Evolutionary conservation across 805 yeast species (phyloP), one percentile per base, ranked within the genome.

Genomic region (Kuraishia ogatae): DNA sequence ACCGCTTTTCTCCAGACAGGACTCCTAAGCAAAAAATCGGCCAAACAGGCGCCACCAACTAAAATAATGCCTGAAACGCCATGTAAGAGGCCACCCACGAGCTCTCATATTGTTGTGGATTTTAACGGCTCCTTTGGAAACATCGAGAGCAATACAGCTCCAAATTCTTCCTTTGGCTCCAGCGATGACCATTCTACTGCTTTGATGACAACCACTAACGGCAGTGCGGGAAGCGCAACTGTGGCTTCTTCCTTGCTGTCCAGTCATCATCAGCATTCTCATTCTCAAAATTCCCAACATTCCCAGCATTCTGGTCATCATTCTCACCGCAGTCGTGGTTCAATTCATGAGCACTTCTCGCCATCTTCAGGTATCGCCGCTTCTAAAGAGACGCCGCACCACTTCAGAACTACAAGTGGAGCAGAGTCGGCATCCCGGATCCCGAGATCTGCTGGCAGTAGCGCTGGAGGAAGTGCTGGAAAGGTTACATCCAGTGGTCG

Each of bases 1-100:
- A 85, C 92, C 0, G 96, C 94, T 17, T 89, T 89, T 68, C 77
- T 82, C 66, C 80, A 92, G 1, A 72, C 88, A 0, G 97, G 97
- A 0, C 71, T 89, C 39, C 68, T 84, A 57, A 81, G 86, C 46
- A 84, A 84, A 66, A 74, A 86, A 69, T 72, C 83, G 50, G 58
- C 60, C 6, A 57, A 53, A 7, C 26, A 48, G 20, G 49, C 22
- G 8, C 35, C 39, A 19, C 21, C 56, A 57, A 52, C 58, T 8
- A 66, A 73, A 39, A 62, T 63, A 17, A 80, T 83, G 61, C 88
- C 88, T 1, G 87, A 83, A 55, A 83, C 88, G 0, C 88, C 88
- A 2, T 80, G 84, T 66, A 83, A 83, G 58, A 72, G 69, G 58
- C 80, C 81, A 2, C 67, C 67, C 2, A 60, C 61, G 6, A 50